These are phyloP conservation scores for Phytophthora hybrid DNA, from an alignment of 352 stramenopile genomes.

Conservation along the genomic window DNA sequence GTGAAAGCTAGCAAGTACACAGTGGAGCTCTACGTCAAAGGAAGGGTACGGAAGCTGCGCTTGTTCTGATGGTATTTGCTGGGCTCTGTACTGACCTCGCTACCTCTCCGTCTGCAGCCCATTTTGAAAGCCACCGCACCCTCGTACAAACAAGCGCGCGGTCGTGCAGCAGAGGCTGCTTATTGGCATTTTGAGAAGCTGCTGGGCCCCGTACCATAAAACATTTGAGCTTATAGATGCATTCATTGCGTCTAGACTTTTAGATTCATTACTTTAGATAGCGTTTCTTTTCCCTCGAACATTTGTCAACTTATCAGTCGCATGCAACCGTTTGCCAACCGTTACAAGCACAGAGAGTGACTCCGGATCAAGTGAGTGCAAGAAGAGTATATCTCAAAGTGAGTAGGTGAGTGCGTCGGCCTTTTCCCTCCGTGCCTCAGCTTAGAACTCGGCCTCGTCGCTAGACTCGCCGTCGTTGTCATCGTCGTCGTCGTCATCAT, in stretches of 20 bases:
- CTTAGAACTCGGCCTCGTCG: conserved; percentile 89
- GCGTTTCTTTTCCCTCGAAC: not conserved
- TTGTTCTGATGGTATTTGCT: not conserved
- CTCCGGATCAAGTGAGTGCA: conserved; percentile 8
- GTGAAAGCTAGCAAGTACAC: conserved; percentile 54
- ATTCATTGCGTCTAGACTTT: not conserved
- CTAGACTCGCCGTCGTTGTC: conserved; percentile 84
- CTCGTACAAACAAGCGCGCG: conserved; percentile 72
- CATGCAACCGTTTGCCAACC: conserved; percentile 3
- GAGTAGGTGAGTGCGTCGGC: conserved; percentile 1
- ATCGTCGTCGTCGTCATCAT: conserved; percentile 17
- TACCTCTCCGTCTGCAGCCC: conserved; percentile 31
- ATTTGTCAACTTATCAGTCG: not conserved
- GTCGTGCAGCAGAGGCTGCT: conserved; percentile 59
- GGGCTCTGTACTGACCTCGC: not conserved
- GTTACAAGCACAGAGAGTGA: conserved; percentile 2
- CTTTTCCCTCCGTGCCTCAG: conserved; percentile 4
- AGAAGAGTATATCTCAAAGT: conserved; percentile 30
- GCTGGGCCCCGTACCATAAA: conserved; percentile 31
- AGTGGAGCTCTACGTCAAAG: conserved; percentile 72
- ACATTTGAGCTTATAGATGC: not conserved
- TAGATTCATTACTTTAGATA: conserved; percentile 1
- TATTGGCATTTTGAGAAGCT: conserved; percentile 58
- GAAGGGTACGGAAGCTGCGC: conserved; percentile 49
- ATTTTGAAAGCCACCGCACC: conserved; percentile 55